phyloP scores from a whole-genome alignment of 352 stramenopile genomes.

The Pythium guiyangense region DNA sequence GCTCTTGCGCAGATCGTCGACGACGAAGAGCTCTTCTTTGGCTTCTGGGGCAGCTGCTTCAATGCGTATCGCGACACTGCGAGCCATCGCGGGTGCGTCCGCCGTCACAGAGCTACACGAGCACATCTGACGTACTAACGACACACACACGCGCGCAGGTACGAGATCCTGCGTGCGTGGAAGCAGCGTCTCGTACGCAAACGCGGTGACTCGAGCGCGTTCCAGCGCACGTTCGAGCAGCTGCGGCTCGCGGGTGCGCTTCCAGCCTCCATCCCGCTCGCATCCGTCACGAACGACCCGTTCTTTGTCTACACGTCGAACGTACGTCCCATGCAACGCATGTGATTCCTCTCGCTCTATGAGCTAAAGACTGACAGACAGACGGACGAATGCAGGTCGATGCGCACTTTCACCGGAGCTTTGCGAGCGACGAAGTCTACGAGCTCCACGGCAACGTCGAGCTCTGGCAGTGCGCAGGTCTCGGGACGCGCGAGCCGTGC shows the following conservation, averaged over 20 bases:
- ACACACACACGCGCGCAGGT: conserved; percentile 12
- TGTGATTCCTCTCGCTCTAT: background rate
- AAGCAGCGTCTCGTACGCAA: conserved; percentile 22
- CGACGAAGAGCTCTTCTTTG: conserved; percentile 85
- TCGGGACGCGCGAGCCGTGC: conserved; percentile 27
- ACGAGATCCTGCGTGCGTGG: conserved; percentile 64
- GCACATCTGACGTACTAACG: background rate
- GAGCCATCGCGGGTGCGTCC: conserved; percentile 67
- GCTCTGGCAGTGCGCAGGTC: conserved; percentile 68
- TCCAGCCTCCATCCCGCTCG: conserved; percentile 17
- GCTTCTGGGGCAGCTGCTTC: conserved; percentile 89
- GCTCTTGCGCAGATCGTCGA: conserved; percentile 44
- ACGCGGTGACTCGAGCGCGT: conserved; percentile 14
- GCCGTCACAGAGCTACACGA: conserved; percentile 2
- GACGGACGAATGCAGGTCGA: conserved; percentile 51
- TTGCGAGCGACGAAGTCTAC: conserved; percentile 76
- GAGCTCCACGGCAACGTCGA: conserved; percentile 88
- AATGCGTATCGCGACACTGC: conserved; percentile 81
- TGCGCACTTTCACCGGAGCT: conserved; percentile 79
- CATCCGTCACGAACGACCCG: conserved; percentile 42
- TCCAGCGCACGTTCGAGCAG: conserved; percentile 32
- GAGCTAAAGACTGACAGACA: background rate
- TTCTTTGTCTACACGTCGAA: conserved; percentile 94
- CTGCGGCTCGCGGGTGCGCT: conserved; percentile 30
- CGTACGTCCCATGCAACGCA: conserved; percentile 27